Evolutionary conservation across 2,329 filamentous ascomycete genomes (phyloP).

Genomic region (Sclerotiophoma versabilis): DNA sequence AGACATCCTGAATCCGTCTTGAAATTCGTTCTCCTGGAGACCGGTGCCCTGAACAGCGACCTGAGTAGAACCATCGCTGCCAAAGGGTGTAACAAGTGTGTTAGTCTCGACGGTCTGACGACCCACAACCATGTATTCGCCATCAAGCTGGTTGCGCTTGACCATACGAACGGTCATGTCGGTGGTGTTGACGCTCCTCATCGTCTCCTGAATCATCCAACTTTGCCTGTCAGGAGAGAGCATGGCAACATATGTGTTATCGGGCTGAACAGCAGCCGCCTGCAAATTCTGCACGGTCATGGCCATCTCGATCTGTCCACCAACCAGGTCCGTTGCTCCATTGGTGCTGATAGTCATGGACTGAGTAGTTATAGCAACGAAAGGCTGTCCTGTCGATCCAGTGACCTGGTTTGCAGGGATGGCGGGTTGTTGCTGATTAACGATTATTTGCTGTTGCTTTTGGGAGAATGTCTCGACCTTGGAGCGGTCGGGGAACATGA

Average conservation of each 20-base stretch:
- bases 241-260: constrained; percentile 48
- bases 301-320: constrained; percentile 46
- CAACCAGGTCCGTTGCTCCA: constrained; percentile 45
- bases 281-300: constrained; percentile 43
- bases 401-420: constrained; percentile 47
- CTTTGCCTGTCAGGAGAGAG: constrained; percentile 47
- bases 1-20: constrained; percentile 49
- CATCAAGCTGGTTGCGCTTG: constrained; percentile 45
- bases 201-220: constrained; percentile 49
- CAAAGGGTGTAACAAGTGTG: constrained; percentile 43
- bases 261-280: constrained; percentile 38
- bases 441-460: constrained; percentile 49
- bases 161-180: constrained; percentile 49
- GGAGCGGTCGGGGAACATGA: constrained; percentile 47
- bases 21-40: constrained; percentile 49
- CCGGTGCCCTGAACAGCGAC: constrained; percentile 45
- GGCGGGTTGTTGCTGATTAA: constrained; percentile 49
- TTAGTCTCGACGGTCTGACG: constrained; percentile 48
- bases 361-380: constrained; percentile 42
- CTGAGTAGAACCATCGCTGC: constrained; percentile 31
- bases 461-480: constrained; percentile 49
- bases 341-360: constrained; percentile 49
- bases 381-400: constrained; percentile 47
- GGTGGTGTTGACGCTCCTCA: constrained; percentile 46
- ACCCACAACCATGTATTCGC: constrained; percentile 49